Evolutionary conservation across 768 basidiomycete genomes (phyloP), one percentile per base, ranked within the genome.

Genomic region (Tylopilus rubrobrunneus): DNA sequence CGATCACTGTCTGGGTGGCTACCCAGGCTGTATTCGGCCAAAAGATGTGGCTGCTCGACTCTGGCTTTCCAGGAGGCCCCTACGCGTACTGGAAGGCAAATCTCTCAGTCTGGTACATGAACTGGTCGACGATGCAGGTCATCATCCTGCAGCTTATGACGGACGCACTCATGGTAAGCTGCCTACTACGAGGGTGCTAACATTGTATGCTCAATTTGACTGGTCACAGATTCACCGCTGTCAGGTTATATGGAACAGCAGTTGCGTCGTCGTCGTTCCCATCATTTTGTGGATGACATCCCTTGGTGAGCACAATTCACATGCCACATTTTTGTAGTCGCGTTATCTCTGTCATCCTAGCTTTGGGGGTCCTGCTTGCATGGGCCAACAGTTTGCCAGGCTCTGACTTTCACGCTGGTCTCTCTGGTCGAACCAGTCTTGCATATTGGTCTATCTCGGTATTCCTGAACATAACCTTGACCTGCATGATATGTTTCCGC

Each of bases 61-160:
- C 55, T 0, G 25, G 63, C 25, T 72, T 64, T 46, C 73, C 73
- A 15, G 74, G 72, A 0, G 75, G 74, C 2, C 64, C 66, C 15
- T 51, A 56, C 8, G 67, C 58, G 3, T 78, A 74, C 54, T 64
- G 72, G 45, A 46, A 45, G 12, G 45, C 63, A 7, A 44, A 71
- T 34, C 51, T 58, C n/a, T 56, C 59, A 1, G 52, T 52, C 7
- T 71, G 72, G 64, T 69, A 67, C 42, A 49, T 57, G 52, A 65
- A 63, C 1, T 59, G 67, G 37, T 69, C 31, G 17, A 34, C 31
- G 11, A 21, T 27, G 3, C 8, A 21, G 41, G n/a, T 51, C 23
- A 34, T 51, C 41, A 17, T 51, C 42, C 28, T 51, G 33, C 49
- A 51, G 19, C 49, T 51, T 15, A 51, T 51, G 31, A 51, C 49